Evolutionary conservation across 208 protist genomes (phyloP), one percentile per base, ranked within the genome.

Genomic region (Leishmania arabica): DNA sequence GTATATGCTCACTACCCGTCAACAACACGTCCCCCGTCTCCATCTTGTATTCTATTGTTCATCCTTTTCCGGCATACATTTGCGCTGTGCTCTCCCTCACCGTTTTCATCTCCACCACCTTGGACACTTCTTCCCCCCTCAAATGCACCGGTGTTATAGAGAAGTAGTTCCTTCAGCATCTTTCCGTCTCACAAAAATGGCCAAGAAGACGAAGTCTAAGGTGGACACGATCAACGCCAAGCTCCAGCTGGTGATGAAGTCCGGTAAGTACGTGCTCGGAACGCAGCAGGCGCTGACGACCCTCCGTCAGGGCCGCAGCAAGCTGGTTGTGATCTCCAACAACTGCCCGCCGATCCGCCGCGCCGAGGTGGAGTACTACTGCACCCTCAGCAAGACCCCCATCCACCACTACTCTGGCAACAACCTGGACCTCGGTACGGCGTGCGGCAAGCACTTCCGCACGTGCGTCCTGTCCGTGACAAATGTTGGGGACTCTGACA

Each of bases 291-390:
- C 99, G 69, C 86, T 99, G 72, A 99, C 99, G 89, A 99, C 97
- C 66, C 93, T 99, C 27, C 98, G 99, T 86, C 84, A 95, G 89
- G 94, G 93, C 81, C 94, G 95, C 96, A 98, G 99, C 87, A 99
- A 99, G 96, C 95, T 99, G 72, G 89, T 99, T 69, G 93, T 99
- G 80, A 98, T 99, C 83, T 84, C 98, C 47, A 99, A 89, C 95
- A 99, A 99, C 97, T 99, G 98, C 95, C 99, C 99, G 71, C 93
- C 99, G 51, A 92, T 99, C 60, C 96, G 98, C 86, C 99, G 99
- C 88, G 99, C 99, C 15, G 99, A 99, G 95, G 96, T 99, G 77
- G 99, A 99, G 96, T 99, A 99, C 96, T 99, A 99, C 95, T 99
- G 99, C 89, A 99, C 99, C 90, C 98, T 99, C 80, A 95, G 95